A percentile compares a stretch with the other conserved stretches of the same genome.
phyloP scores from a whole-genome alignment of 257 asterid species.

The Salvia miltiorrhiza region DNA sequence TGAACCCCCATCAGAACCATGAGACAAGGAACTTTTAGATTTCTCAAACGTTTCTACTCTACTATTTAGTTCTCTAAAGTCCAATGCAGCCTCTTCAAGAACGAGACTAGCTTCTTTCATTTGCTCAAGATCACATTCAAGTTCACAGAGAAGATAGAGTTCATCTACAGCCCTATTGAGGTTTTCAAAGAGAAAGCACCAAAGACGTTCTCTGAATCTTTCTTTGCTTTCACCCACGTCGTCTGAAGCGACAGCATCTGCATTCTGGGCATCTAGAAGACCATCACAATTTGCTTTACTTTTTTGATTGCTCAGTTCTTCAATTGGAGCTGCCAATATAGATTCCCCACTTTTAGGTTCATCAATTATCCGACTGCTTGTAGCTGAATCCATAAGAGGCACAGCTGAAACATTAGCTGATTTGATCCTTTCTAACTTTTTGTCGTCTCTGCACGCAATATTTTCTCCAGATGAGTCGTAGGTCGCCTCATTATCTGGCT shows the following conservation, averaged over 20 bases:
- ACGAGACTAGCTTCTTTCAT: conserved; percentile 93
- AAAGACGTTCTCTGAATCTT: conserved; percentile 96
- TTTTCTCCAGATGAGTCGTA: conserved; percentile 6
- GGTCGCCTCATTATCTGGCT: conserved; percentile 26
- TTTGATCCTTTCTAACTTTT: conserved; percentile 25
- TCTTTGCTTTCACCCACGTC: conserved; percentile 72
- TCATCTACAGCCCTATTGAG: conserved; percentile 96
- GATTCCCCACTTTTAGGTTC: conserved; percentile 35
- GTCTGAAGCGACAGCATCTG: conserved; percentile 37
- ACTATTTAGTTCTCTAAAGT: conserved; percentile 73
- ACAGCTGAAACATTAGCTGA: conserved; percentile 22
- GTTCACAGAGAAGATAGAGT: conserved; percentile 97
- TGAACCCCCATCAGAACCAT: conserved; percentile 53
- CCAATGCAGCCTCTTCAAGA: conserved; percentile 96
- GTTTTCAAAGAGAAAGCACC: conserved; percentile 98
- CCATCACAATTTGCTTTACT: conserved; percentile 36
- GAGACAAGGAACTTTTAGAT: conserved; percentile 59
- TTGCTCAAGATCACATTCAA: conserved; percentile 95
- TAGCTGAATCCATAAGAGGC: conserved; percentile 27
- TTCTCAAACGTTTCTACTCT: conserved; percentile 93
- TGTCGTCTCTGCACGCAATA: conserved; percentile 27
- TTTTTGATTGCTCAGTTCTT: conserved; percentile 27
- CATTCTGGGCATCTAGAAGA: conserved; percentile 31
- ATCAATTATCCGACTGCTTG: conserved; percentile 19
- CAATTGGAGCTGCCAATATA: conserved; percentile 28